phyloP scores from a whole-genome alignment of 2,329 filamentous ascomycete species.

The Stemphylium vesicarium region DNA sequence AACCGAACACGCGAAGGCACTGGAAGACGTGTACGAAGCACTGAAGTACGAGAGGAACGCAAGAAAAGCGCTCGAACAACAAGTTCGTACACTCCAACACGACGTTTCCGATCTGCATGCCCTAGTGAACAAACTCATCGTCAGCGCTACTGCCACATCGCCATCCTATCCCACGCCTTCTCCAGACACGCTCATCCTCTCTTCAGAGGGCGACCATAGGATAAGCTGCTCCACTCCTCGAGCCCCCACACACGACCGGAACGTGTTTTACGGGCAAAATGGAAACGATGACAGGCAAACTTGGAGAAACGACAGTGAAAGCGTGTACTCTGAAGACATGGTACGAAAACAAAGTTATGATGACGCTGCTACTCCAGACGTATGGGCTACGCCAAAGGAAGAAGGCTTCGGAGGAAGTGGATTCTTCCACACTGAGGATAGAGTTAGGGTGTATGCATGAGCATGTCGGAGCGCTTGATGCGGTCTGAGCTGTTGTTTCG shows the following conservation, averaged over 20 bases:
- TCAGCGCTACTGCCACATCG: conserved; percentile 20
- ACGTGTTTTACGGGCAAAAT: background rate
- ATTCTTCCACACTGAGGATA: conserved; percentile 23
- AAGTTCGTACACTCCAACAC: conserved; percentile 39
- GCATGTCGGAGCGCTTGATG: background rate
- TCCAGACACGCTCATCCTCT: conserved; percentile 36
- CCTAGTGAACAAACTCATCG: conserved; percentile 37
- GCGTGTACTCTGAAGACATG: conserved; percentile 15
- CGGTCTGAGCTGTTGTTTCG: background rate
- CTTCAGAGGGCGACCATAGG: conserved; percentile 28
- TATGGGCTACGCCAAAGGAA: conserved; percentile 50
- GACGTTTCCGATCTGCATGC: conserved; percentile 42
- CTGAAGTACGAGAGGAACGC: conserved; percentile 41
- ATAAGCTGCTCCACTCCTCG: conserved; percentile 33
- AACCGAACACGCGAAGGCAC: conserved; percentile 6
- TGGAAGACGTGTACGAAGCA: conserved; percentile 33
- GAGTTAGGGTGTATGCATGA: conserved; percentile 9
- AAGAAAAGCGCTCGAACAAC: conserved; percentile 42
- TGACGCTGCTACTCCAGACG: conserved; percentile 38
- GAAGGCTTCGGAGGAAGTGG: conserved; percentile 29
- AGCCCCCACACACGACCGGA: conserved; percentile 17
- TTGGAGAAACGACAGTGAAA: conserved; percentile 12
- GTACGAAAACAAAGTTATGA: conserved; percentile 24
- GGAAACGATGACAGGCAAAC: background rate
- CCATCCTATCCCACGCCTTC: conserved; percentile 44